phyloP scores from a whole-genome alignment of 495 filamentous ascomycete genomes.

The Gamarada debralockiae region DNA sequence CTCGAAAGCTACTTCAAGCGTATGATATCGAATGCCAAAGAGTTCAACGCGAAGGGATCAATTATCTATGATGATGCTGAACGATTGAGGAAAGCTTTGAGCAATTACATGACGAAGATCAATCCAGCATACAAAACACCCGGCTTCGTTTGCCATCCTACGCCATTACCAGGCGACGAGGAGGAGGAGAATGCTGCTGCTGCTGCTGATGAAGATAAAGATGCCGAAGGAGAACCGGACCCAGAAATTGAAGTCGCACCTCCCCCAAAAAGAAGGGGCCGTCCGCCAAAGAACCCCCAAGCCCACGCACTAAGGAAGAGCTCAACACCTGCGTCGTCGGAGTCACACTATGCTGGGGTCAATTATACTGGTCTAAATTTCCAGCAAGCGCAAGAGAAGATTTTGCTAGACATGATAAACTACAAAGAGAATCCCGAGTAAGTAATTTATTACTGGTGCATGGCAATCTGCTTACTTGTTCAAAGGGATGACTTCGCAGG shows the following conservation, averaged over 20 bases:
- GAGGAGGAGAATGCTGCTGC: slow-evolving; percentile 7
- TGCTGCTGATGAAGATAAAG: slow-evolving; percentile 23
- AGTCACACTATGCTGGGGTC: slow-evolving; percentile 41
- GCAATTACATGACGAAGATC: slow-evolving; percentile 69
- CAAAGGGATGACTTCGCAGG: slow-evolving; percentile 46
- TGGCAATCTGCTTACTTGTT: slow-evolving; percentile 23
- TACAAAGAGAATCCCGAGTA: slow-evolving; percentile 49
- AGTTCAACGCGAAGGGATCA: slow-evolving; percentile 62
- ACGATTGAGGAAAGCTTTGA: slow-evolving; percentile 67
- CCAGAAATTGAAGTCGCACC: slow-evolving; percentile 28
- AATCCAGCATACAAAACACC: slow-evolving; percentile 67
- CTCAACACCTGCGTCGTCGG: slow-evolving; percentile 35
- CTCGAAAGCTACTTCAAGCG: slow-evolving; percentile 74
- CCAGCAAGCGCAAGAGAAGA: slow-evolving; percentile 78
- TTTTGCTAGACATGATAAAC: slow-evolving; percentile 63
- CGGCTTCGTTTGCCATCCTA: slow-evolving; percentile 57
- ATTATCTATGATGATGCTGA: slow-evolving; percentile 70
- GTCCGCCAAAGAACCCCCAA: slow-evolving; percentile 26
- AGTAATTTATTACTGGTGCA: neutral
- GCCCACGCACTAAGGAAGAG: slow-evolving; percentile 34
- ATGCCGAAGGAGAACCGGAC: slow-evolving; percentile 32
- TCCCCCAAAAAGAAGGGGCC: slow-evolving; percentile 20
- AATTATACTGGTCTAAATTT: slow-evolving; percentile 63
- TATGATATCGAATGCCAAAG: slow-evolving; percentile 72
- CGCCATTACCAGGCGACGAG: slow-evolving; percentile 50